phyloP scores from a whole-genome alignment of 768 basidiomycete species.

The Phanerodontia chrysosporium region DNA sequence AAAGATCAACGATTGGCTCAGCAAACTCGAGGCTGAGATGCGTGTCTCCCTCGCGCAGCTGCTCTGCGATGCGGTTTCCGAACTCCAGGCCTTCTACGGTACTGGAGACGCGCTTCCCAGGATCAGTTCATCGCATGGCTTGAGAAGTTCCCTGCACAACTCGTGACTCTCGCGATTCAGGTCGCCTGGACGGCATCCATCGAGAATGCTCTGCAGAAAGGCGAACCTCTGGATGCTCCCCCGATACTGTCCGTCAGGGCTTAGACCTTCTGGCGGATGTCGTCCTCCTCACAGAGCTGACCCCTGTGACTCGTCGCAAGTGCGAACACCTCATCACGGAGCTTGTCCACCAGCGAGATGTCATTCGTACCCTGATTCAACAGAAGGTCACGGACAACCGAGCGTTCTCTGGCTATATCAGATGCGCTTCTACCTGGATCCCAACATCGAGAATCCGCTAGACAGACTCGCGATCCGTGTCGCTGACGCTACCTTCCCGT shows the following conservation, averaged over 20 bases:
- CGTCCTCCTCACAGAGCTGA: slow-evolving; percentile 86
- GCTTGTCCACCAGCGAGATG: slow-evolving; percentile 96
- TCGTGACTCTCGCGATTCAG: slow-evolving; percentile 93
- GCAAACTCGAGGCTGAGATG: slow-evolving; percentile 91
- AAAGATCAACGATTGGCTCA: slow-evolving; percentile 99
- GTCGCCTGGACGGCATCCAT: slow-evolving; percentile 90
- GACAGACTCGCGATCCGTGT: slow-evolving; percentile 77
- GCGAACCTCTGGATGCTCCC: slow-evolving; percentile 53
- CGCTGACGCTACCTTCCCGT: slow-evolving; percentile 91
- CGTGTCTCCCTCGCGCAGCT: slow-evolving; percentile 80
- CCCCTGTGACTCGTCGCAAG: slow-evolving; percentile 89
- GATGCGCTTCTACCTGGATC: slow-evolving; percentile 96
- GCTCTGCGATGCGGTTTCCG: slow-evolving; percentile 73
- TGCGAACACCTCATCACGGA: slow-evolving; percentile 99
- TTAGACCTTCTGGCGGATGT: slow-evolving; percentile 96
- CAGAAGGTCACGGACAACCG: slow-evolving; percentile 59
- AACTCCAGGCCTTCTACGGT: slow-evolving; percentile 79
- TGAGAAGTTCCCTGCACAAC: slow-evolving; percentile 91
- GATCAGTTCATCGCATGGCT: slow-evolving; percentile 84
- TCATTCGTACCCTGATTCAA: slow-evolving; percentile 74
- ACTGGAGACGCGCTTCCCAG: slow-evolving; percentile 53
- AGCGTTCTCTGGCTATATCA: slow-evolving; percentile 92
- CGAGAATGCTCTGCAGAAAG: slow-evolving; percentile 61
- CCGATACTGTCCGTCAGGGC: slow-evolving; percentile 69
- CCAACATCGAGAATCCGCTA: slow-evolving; percentile 64